A percentile compares a stretch with the other conserved stretches of the same genome.
Evolutionary conservation across 2,329 filamentous ascomycete genomes (phyloP).

Genomic region (Malbranchea cinnamomea): DNA sequence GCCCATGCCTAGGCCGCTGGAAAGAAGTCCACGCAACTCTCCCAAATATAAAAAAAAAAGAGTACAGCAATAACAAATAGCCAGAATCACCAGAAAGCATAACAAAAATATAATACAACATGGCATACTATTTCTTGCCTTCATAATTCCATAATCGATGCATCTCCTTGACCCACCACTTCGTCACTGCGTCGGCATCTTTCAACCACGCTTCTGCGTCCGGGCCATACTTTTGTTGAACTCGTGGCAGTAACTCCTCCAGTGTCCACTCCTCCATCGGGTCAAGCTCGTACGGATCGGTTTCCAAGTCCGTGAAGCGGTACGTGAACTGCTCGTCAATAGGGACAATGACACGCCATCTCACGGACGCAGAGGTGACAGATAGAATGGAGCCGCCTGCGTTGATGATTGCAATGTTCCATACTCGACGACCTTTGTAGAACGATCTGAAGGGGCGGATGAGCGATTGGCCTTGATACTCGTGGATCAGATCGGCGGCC

Average conservation of each 20-base stretch:
- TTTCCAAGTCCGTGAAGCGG: constrained; percentile 21
- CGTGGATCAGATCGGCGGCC: constrained; percentile 26
- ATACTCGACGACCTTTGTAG: constrained; percentile 19
- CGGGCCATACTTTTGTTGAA: constrained; percentile 17
- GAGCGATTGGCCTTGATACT: constrained; percentile 35
- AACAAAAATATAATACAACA: not conserved
- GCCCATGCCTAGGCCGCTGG: too few species aligned
- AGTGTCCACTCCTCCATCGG: constrained; percentile 20
- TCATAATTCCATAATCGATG: constrained; percentile 11
- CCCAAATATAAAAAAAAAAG: not conserved
- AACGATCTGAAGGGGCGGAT: constrained; percentile 25
- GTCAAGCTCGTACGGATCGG: constrained; percentile 21
- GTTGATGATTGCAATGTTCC: constrained; percentile 22
- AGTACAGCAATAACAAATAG: not conserved
- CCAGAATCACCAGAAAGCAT: too few species aligned
- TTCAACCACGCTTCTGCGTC: constrained; percentile 21
- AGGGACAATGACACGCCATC: constrained; percentile 55
- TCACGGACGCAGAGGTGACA: constrained; percentile 69
- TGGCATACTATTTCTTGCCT: constrained; percentile 4
- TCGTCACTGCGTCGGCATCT: constrained; percentile 22
- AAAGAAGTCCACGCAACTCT: too few species aligned
- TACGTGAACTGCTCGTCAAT: constrained; percentile 57
- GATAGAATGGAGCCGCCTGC: constrained; percentile 35
- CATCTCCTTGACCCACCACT: constrained; percentile 26
- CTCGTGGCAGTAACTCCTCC: constrained; percentile 14